Evolutionary conservation across 202 grass and related monocot species (phyloP), one percentile per base, ranked within the genome.

Genomic region (Bolboschoenoplectus hybrid): DNA sequence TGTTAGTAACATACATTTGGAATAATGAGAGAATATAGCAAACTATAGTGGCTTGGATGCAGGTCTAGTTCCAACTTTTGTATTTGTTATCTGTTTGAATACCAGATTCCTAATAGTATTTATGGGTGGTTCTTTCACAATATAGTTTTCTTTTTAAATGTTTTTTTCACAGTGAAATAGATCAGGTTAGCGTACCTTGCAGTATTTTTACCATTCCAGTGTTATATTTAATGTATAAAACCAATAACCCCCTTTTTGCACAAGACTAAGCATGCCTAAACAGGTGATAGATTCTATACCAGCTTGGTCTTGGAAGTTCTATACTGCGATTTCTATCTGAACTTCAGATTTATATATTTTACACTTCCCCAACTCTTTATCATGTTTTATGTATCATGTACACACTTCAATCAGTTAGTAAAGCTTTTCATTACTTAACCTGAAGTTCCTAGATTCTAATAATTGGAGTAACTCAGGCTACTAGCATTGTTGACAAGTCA

Each of bases 401-500:
- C 61, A 36, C 50, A 41, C 10, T 68, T 68, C 4, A 35, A 63
- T 76, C 6, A 38, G 34, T 38, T 39, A 16, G 11, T 82, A 61
- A 63, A 46, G 6, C 12, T 45, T 82, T 65, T 50, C 17, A 64
- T 82, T 82, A 49, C 10, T 65, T 64, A 63, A 58, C 58, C 36
- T 13, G 34, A 63, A 64, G 41, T 45, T 65, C 6, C 9, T 63
- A 82, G 38, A 82, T 46, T 63, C 55, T 82, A 63, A 64, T 38
- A 64, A 47, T 46, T 82, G 44, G 61, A 77, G 12, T 66, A 52
- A 71, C 79, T 86, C 82, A 95, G 91, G 85, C 86, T 56, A 87
- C 93, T 81, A 85, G 62, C 81, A 89, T 86, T 38, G 67, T 67
- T 3, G 92, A 95, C 61, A 95, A 91, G 86, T 51, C 87, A 79